Conservation (phyloP, 371 early-diverging fungal genomes). For the Capillidium heterosporum region DNA sequence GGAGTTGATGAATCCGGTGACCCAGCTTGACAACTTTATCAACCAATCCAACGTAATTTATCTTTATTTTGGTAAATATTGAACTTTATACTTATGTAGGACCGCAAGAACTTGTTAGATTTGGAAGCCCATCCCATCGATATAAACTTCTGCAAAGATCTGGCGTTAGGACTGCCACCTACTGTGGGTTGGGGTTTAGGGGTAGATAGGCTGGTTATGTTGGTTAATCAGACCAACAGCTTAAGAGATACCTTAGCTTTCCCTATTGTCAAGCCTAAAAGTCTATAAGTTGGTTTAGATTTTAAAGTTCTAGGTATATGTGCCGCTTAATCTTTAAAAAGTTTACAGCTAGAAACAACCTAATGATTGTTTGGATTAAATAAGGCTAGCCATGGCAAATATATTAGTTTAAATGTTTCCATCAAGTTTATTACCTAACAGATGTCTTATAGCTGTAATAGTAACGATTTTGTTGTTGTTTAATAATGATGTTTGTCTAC, state of each 20-base stretch:
- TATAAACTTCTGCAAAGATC: constrained; percentile 67
- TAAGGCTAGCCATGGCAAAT: too few relatives aligned
- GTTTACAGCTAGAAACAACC: too few relatives aligned
- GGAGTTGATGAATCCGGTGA: constrained; percentile 96
- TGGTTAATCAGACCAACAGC: constrained; percentile 64
- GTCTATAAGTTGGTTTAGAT: too few relatives aligned
- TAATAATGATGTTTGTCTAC: too few relatives aligned
- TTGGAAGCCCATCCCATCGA: constrained; percentile 36
- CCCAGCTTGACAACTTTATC: constrained; percentile 76
- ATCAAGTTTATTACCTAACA: too few relatives aligned
- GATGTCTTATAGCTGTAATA: too few relatives aligned
- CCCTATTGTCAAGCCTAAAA: constrained; percentile 6
- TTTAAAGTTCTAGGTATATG: too few relatives aligned
- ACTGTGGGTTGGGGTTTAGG: constrained; percentile 99
- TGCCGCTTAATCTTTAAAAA: too few relatives aligned
- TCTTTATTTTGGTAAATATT: neutral
- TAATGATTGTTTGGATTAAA: too few relatives aligned
- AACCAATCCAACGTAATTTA: constrained; percentile 15
- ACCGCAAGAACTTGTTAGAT: constrained; percentile 10
- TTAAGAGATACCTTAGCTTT: constrained; percentile 21
- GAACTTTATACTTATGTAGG: neutral
- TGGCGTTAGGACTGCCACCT: constrained; percentile 93
- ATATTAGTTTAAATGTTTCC: too few relatives aligned
- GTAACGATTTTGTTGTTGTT: too few relatives aligned
- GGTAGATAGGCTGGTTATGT: constrained; percentile 80